A percentile compares a stretch with the other conserved stretches of the same genome.
Evolutionary conservation across 2,329 filamentous ascomycete species (phyloP).

Genomic region (Diplodia scrobiculata): DNA sequence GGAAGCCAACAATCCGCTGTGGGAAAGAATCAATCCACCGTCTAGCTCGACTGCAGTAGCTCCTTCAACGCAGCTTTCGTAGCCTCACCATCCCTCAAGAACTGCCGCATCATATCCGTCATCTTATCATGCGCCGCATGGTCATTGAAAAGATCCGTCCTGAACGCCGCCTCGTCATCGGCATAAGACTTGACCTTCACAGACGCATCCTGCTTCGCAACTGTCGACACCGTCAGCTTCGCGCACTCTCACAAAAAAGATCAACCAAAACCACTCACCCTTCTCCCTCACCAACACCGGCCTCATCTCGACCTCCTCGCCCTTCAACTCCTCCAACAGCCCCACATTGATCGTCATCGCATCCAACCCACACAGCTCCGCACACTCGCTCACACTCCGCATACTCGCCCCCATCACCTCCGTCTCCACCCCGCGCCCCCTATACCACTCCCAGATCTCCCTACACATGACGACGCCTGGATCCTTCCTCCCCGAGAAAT

Average conservation of each 20-base stretch:
- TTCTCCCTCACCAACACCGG: slow-evolving; percentile 5
- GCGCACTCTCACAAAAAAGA: neutral
- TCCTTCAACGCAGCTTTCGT: slow-evolving; percentile 13
- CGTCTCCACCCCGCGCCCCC: slow-evolving; percentile 48
- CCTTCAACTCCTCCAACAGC: slow-evolving; percentile 47
- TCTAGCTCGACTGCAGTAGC: neutral
- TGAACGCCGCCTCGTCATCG: slow-evolving; percentile 9
- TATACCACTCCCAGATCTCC: slow-evolving; percentile 56
- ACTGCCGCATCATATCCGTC: slow-evolving; percentile 22
- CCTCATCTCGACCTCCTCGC: slow-evolving; percentile 10
- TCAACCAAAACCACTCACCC: neutral
- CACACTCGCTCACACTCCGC: slow-evolving; percentile 61
- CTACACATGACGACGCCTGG: slow-evolving; percentile 55
- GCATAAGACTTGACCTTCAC: neutral
- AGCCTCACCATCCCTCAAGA: slow-evolving; percentile 3
- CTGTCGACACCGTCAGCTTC: neutral
- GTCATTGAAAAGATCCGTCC: slow-evolving; percentile 19
- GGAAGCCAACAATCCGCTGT: no score
- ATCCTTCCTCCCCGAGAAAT: slow-evolving; percentile 49
- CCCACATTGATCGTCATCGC: slow-evolving; percentile 62
- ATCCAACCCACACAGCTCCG: slow-evolving; percentile 59
- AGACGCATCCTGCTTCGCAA: neutral
- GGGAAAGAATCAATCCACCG: neutral
- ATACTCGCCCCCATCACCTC: slow-evolving; percentile 61
- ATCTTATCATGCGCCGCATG: slow-evolving; percentile 18